Base-by-base conservation (phyloP, 2,329 filamentous ascomycete species). In the Bipolaris sorokiniana region DNA sequence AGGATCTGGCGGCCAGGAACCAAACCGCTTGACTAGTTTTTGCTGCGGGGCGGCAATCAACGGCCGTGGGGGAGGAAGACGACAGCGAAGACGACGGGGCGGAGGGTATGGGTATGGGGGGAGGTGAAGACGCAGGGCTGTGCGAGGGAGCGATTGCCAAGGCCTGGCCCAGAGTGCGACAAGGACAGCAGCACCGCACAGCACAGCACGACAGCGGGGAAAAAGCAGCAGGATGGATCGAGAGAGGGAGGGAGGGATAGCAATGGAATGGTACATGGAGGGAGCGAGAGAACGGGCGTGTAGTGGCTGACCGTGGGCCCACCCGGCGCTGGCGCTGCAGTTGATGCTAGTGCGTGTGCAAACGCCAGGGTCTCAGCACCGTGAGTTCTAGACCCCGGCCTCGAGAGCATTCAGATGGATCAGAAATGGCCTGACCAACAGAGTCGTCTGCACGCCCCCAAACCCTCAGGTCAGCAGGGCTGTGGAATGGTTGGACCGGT, bases 1-100 rank as follows among this genome's bases (percentile, higher is more conserved):
- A 61, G 61, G 65, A 63, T 60, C 54, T 66, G 62, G 54, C 62
- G 58, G 44, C 62, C 59, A 59, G 60, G 64, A 62, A 60, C 58
- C 38, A 62, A 64, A 64, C 58, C 26, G 59, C 51, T 58, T 28
- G 26, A 28, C 60, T 62, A 58, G 62, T 63, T 64, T 61, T 62
- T 37, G 31, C 38, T 41, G 54, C 28, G 53, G 58, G 51, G 58
- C 58, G 58, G 58, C 48, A 59, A 56, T 51, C 54, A 48, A 58
- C 58, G 51, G 53, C 58, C 53, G 58, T 54, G 57, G 62, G 62
- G 54, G 57, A 60, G 59, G 61, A 50, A 23, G 50, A 37, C 41
- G 58, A 53, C 50, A 38, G 45, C 37, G 18, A 22, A 10, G 38
- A 45, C 18, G 48, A 47, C 33, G 33, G 48, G 42, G 22, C 22